Conservation (phyloP, 495 filamentous ascomycete genomes). For the Neurospora sp. region DNA sequence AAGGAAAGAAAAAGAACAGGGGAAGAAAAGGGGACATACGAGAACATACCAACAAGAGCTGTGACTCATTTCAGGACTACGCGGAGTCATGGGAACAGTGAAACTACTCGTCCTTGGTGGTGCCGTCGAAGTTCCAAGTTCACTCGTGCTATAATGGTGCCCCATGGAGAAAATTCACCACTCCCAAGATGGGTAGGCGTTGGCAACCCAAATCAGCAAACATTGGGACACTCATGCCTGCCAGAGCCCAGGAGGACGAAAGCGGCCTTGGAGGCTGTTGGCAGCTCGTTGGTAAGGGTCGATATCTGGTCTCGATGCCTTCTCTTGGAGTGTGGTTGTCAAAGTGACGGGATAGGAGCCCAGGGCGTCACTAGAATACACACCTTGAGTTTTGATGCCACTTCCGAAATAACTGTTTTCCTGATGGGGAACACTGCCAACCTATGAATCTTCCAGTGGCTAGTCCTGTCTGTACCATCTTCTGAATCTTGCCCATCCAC, state of each 20-base stretch:
- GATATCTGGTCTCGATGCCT: constrained; percentile 1
- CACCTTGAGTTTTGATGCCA: constrained; percentile 36
- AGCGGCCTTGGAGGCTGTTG: neutral
- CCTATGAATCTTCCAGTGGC: constrained; percentile 68
- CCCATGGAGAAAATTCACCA: constrained; percentile 16
- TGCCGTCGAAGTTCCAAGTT: constrained; percentile 4
- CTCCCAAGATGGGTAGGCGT: neutral
- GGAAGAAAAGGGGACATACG: neutral
- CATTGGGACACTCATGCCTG: neutral
- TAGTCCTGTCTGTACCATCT: neutral
- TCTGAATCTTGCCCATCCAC: neutral
- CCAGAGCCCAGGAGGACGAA: neutral
- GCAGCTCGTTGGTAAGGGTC: neutral
- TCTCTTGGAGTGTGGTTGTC: constrained; percentile 45
- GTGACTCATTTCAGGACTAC: constrained; percentile 65
- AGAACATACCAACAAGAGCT: constrained; percentile 40
- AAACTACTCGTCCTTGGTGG: constrained; percentile 70
- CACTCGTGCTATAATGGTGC: neutral
- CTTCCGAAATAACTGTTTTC: constrained; percentile 31
- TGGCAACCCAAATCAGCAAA: constrained; percentile 4
- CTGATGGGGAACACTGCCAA: constrained; percentile 51
- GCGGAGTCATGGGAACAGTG: constrained; percentile 68
- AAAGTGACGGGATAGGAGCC: constrained; percentile 55
- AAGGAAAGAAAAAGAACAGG: neutral
- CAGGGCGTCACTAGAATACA: constrained; percentile 63